Percentiles rank a stretch among this genome's conserved stretches.
Evolutionary conservation across 1,284 basidiomycete genomes (phyloP).

Genomic region (Ganoderma sp.): DNA sequence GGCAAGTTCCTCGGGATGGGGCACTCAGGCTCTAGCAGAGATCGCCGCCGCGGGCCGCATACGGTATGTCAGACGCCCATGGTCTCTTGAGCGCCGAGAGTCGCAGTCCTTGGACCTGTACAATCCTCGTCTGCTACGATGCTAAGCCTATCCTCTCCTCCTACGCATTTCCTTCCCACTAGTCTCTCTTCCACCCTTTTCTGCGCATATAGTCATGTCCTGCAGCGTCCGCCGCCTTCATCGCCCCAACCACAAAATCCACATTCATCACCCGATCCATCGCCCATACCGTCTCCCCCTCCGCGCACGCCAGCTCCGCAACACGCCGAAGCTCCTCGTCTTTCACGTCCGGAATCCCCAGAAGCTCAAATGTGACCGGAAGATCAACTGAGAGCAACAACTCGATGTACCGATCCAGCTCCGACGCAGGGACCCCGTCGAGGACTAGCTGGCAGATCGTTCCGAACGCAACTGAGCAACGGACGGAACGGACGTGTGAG

Average conservation of each 20-base stretch:
- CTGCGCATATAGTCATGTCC: slow-evolving; percentile 38
- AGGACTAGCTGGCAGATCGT: slow-evolving; percentile 43
- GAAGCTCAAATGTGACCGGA: slow-evolving; percentile 41
- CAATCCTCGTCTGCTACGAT: no score
- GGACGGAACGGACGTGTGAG: slow-evolving; percentile 1
- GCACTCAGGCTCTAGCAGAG: no score
- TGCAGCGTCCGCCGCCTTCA: slow-evolving; percentile 43
- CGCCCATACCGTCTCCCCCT: slow-evolving; percentile 45
- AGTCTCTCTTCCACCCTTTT: slow-evolving; percentile 30
- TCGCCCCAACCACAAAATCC: slow-evolving; percentile 39
- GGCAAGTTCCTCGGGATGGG: no score
- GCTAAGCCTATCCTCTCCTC: background rate
- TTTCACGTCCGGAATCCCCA: slow-evolving; percentile 41
- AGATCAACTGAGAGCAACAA: slow-evolving; percentile 44
- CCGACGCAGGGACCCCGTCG: slow-evolving; percentile 34
- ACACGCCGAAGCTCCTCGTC: slow-evolving; percentile 41
- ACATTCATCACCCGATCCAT: slow-evolving; percentile 41
- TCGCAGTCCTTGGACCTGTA: no score
- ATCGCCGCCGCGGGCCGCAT: no score
- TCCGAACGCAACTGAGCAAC: slow-evolving; percentile 40
- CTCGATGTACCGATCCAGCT: slow-evolving; percentile 42
- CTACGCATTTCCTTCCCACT: background rate
- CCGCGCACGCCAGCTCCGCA: slow-evolving; percentile 39
- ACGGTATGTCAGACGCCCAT: no score
- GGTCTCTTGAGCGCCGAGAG: no score